These are phyloP conservation scores for Auricularia heimuer DNA, from an alignment of 768 basidiomycete species.

Conservation along the genomic window DNA sequence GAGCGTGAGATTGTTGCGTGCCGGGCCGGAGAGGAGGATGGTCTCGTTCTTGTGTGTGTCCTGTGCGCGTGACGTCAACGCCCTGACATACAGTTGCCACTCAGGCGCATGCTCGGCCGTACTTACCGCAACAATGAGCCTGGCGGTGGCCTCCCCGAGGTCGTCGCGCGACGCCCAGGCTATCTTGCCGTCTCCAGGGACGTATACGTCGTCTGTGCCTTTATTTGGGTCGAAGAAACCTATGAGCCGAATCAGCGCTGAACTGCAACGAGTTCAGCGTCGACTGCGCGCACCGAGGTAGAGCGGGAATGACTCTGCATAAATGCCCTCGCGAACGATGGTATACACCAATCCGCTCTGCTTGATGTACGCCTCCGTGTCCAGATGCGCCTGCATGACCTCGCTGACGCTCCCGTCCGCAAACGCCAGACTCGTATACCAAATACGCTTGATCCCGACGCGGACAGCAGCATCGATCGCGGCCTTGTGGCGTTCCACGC, in stretches of 20 bases:
- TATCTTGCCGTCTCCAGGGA: constrained; percentile 27
- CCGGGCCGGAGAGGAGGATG: constrained; percentile 18
- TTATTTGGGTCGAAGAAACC: constrained; percentile 16
- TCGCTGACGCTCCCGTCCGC: constrained; percentile 18
- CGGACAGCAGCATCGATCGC: constrained; percentile 29
- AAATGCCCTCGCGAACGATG: constrained; percentile 27
- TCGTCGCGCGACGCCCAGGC: constrained; percentile 27
- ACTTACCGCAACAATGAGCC: constrained; percentile 19
- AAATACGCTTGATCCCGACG: constrained; percentile 23
- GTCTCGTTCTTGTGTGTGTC: constrained; percentile 20
- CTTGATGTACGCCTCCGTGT: constrained; percentile 24
- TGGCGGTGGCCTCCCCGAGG: constrained; percentile 27
- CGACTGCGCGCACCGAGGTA: constrained; percentile 14
- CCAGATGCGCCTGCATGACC: constrained; percentile 24
- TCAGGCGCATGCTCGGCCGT: background rate
- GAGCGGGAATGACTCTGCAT: constrained; percentile 23
- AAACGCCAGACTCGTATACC: constrained; percentile 28
- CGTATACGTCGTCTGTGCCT: constrained; percentile 16
- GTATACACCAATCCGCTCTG: constrained; percentile 24
- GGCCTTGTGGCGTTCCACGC: constrained; percentile 19
- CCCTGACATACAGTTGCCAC: background rate
- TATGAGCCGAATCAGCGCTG: background rate
- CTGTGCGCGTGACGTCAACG: constrained; percentile 1
- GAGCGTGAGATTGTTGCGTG: constrained; percentile 14
- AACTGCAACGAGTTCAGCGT: background rate